Base-by-base conservation (phyloP, 495 filamentous ascomycete genomes). In the Cercophora sp. region DNA sequence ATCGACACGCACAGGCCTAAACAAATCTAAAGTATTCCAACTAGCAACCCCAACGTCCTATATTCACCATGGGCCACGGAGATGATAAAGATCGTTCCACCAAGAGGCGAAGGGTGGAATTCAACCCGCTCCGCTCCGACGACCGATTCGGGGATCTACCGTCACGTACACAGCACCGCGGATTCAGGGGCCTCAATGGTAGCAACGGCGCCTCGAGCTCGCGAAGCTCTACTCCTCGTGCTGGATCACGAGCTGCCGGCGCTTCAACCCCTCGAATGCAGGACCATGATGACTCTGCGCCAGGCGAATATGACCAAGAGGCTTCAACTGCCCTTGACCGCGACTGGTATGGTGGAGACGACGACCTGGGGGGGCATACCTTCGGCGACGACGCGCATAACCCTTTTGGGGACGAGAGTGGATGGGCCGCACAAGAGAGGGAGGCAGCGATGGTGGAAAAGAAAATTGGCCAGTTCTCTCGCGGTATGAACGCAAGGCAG, bases 311-410 rank as follows among this genome's bases (percentile, higher is more conserved):
- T 25, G 73, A 70, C 24, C 67, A 71, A 25, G 74, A 77, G 32
- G 55, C 61, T 37, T 73, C 75, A 31, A 77, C 78, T 44, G 85
- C 83, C n/a, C 73, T 92, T n/a, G 88, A 93, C 65, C 82, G 88
- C 52, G 88, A 91, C 66, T 93, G 88, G 88, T 93, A 93, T 68
- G 79, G 79, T 19, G 86, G 83, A 25, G 89, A 92, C 58, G 88
- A 91, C 57, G 81, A 83, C 48, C 51, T 68, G 76, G 85, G 72
- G 23, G 75, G 72, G 3, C 84, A 90, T 62, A 85, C 84, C 4
- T 84, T 91, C 58, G 88, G 88, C 58, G 88, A 91, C 61, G 88
- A 92, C 51, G 76, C 69, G n/a, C 73, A 76, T 60, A 76, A 76
- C 50, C 73, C 72, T 1, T 77, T 77, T 32, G 68, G 68, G 43